Conservation (phyloP, 2,329 filamentous ascomycete genomes). For the Claviceps africana region DNA sequence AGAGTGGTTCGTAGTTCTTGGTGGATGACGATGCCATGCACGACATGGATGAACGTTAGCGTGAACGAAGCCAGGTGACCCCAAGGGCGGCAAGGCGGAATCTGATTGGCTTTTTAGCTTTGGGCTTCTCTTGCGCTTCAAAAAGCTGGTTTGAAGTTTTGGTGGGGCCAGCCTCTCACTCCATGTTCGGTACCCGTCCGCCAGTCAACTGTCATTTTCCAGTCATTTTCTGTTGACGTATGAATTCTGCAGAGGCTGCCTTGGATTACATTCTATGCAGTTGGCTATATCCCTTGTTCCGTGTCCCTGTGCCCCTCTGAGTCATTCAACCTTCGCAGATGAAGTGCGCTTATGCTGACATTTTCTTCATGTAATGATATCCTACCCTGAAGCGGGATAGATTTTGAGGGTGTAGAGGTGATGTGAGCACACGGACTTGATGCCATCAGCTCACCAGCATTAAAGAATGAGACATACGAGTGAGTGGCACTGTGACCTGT, state of each 20-base stretch:
- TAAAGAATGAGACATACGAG: no score
- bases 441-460: no score
- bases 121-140: background rate
- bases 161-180: background rate
- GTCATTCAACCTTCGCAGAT: no score
- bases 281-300: no score
- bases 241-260: no score
- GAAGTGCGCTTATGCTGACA: no score
- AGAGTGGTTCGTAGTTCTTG: background rate
- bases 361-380: background rate
- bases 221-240: no score
- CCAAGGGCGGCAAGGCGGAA: background rate
- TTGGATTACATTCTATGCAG: no score
- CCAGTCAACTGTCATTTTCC: no score
- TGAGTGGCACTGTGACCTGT: background rate
- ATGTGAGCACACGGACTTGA: no score
- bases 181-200: background rate
- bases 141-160: background rate
- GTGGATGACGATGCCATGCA: background rate
- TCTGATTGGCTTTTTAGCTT: slow-evolving; percentile 1
- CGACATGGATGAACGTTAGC: background rate
- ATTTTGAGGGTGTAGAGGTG: no score
- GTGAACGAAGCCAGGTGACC: background rate
- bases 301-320: no score
- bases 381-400: background rate